Evolutionary conservation across 352 stramenopile species (phyloP).

Genomic region (Phytophthora crassamura): DNA sequence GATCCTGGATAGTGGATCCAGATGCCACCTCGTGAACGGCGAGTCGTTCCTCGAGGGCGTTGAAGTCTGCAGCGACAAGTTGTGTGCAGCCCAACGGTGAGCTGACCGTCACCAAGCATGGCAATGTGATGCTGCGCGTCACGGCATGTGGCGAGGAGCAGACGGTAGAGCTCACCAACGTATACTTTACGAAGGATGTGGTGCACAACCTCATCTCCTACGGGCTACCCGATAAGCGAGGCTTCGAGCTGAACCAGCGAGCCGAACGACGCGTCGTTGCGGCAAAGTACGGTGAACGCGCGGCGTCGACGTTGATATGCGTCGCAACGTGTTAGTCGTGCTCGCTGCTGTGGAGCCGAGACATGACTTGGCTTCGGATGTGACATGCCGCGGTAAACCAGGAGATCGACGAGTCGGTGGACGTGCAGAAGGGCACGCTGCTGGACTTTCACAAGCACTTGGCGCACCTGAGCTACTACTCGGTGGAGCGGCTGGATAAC

Average conservation of each 20-base stretch:
- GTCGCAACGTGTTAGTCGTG: background rate
- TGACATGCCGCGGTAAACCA: background rate
- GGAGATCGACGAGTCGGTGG: background rate
- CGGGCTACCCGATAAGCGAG: background rate
- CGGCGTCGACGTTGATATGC: background rate
- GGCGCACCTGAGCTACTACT: background rate
- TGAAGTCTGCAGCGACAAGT: background rate
- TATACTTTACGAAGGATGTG: no score
- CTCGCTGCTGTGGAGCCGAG: background rate
- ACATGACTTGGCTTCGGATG: background rate
- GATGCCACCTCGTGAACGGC: background rate
- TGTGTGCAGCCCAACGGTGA: background rate
- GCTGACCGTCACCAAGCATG: no score
- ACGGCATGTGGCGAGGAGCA: no score
- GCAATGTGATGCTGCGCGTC: no score
- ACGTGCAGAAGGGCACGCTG: background rate
- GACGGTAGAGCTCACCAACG: no score
- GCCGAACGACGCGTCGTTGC: background rate
- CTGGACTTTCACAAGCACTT: background rate
- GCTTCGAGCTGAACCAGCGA: background rate
- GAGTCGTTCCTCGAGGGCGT: background rate
- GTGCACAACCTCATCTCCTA: constrained; percentile 1
- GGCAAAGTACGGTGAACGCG: background rate
- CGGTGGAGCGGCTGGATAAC: background rate
- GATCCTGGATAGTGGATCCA: no score